A percentile compares a stretch with the other conserved stretches of the same genome.
These are phyloP conservation scores for Anethum foeniculum DNA, from an alignment of 140 eudicot species.

Conservation along the genomic window DNA sequence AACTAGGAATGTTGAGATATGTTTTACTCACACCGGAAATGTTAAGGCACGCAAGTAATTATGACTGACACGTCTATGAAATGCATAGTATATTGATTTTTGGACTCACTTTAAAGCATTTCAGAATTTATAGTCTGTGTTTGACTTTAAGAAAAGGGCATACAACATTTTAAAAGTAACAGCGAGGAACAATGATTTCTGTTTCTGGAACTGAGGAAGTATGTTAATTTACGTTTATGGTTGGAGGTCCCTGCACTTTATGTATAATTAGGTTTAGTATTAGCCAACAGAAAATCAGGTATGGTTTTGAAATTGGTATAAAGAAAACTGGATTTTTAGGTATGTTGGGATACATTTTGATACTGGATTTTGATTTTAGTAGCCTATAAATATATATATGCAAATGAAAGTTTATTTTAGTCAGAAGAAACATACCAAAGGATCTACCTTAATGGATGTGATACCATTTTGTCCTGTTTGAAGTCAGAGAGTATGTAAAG, in stretches of 20 bases:
- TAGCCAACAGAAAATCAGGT: background rate
- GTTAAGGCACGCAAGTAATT: background rate
- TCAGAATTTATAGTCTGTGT: background rate
- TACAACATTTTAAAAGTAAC: background rate
- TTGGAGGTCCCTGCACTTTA: background rate
- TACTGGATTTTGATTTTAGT: background rate
- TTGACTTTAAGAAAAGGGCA: background rate
- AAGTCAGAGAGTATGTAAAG: too few species aligned
- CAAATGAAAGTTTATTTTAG: background rate
- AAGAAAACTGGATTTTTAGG: background rate
- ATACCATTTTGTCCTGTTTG: background rate
- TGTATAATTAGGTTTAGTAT: background rate
- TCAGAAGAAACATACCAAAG: background rate
- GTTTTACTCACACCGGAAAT: background rate
- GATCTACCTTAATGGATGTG: background rate
- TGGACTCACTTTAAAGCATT: background rate
- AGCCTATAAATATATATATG: background rate
- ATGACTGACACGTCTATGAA: background rate
- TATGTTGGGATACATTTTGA: background rate
- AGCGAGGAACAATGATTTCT: background rate
- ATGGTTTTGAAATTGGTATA: background rate
- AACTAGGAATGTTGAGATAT: background rate
- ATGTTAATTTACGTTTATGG: background rate
- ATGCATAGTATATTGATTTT: background rate
- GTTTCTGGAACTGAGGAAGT: background rate